Evolutionary conservation across 2,329 filamentous ascomycete species (phyloP).

Genomic region (Thelonectria rubi): DNA sequence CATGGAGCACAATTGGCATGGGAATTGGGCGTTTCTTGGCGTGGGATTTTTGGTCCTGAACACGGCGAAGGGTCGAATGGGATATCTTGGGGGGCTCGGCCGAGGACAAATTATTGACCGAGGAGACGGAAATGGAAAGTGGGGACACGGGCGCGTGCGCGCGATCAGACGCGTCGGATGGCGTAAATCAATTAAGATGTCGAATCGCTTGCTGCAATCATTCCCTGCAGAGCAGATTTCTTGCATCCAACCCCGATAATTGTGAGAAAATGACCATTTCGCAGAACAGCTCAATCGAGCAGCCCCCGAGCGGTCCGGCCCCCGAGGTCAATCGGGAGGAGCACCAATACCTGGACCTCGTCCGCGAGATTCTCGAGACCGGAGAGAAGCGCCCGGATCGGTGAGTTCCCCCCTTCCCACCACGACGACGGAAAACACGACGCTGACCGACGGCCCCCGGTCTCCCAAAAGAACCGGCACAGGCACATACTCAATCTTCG

Average conservation of each 20-base stretch:
- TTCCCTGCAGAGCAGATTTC: neutral
- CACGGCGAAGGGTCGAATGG: neutral
- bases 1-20: slow-evolving; percentile 1
- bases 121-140: neutral
- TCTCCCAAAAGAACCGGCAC: slow-evolving; percentile 83
- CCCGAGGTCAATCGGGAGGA: slow-evolving; percentile 73
- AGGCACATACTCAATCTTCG: slow-evolving; percentile 89
- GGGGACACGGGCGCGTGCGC: slow-evolving; percentile 18
- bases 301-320: slow-evolving; percentile 28
- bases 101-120: slow-evolving; percentile 18
- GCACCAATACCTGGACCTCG: slow-evolving; percentile 90
- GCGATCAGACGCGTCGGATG: slow-evolving; percentile 14
- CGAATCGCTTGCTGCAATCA: neutral
- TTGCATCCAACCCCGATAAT: slow-evolving; percentile 2
- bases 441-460: no score
- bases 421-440: no score
- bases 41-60: slow-evolving; percentile 3
- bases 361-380: slow-evolving; percentile 80
- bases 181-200: slow-evolving; percentile 16
- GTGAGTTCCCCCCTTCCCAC: slow-evolving; percentile 52
- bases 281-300: slow-evolving; percentile 16
- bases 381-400: slow-evolving; percentile 92
- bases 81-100: neutral
- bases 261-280: slow-evolving; percentile 33
- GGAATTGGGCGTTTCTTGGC: neutral